These are phyloP conservation scores for Metarhizium rileyi DNA, from an alignment of 2,329 filamentous ascomycete genomes.

Conservation along the genomic window DNA sequence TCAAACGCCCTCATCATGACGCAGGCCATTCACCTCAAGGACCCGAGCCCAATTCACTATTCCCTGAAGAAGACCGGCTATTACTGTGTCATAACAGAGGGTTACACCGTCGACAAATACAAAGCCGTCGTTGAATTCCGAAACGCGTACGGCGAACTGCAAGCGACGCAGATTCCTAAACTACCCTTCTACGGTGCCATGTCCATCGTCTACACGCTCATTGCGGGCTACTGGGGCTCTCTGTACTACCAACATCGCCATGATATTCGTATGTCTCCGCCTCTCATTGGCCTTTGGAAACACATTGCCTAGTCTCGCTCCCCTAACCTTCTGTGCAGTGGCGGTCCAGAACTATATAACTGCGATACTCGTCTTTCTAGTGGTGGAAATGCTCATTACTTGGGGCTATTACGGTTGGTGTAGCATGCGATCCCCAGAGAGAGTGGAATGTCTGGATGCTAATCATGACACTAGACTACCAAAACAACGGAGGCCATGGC, in stretches of 20 bases:
- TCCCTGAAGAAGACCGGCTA: constrained; percentile 84
- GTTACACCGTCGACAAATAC: constrained; percentile 60
- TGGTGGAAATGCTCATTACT: constrained; percentile 94
- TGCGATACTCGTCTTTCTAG: constrained; percentile 86
- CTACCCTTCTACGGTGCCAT: constrained; percentile 93
- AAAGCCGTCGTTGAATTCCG: constrained; percentile 80
- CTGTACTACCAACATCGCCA: constrained; percentile 89
- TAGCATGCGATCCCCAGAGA: neutral
- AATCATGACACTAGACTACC: constrained; percentile 55
- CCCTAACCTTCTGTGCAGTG: constrained; percentile 36
- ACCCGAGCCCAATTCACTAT: constrained; percentile 68
- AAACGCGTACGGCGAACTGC: constrained; percentile 92
- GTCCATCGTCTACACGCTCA: constrained; percentile 84
- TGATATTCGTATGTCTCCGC: constrained; percentile 61
- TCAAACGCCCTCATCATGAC: constrained; percentile 68
- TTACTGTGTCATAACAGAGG: constrained; percentile 80
- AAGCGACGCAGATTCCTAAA: constrained; percentile 92
- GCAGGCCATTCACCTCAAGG: constrained; percentile 71
- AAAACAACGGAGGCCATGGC: constrained; percentile 83
- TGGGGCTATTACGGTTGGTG: constrained; percentile 86
- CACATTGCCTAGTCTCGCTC: neutral
- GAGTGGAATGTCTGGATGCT: constrained; percentile 15
- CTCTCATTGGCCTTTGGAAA: neutral
- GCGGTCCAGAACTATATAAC: constrained; percentile 99
- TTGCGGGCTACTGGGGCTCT: constrained; percentile 80